A percentile compares a stretch with the other conserved stretches of the same genome.
Conservation (phyloP, 306 rosid species). For the Phaseolus lunatus region DNA sequence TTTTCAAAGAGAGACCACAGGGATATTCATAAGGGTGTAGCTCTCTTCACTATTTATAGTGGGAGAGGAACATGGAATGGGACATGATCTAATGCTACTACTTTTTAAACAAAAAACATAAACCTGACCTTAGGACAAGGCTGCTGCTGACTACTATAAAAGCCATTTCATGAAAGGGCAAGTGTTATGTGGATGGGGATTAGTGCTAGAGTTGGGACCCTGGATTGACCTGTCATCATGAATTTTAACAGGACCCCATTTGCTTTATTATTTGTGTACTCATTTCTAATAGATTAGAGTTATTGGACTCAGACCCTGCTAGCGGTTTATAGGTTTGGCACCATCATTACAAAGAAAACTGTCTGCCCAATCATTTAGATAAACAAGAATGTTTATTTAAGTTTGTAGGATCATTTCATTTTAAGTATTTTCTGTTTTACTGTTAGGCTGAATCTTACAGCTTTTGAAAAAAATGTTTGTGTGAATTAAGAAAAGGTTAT, state of each 20-base stretch:
- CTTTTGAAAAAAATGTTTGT: too few relatives aligned
- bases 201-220: constrained; percentile 33
- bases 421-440: too few relatives aligned
- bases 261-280: constrained; percentile 17
- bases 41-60: constrained; percentile 49
- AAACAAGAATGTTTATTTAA: too few relatives aligned
- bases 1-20: constrained; percentile 12
- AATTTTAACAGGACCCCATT: constrained; percentile 32
- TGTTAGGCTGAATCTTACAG: too few relatives aligned
- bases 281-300: constrained; percentile 15
- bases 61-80: constrained; percentile 12
- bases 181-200: neutral
- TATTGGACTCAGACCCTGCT: constrained; percentile 13
- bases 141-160: neutral
- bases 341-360: neutral
- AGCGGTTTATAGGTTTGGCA: neutral
- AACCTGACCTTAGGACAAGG: constrained; percentile 32
- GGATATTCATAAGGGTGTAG: constrained; percentile 2
- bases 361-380: neutral
- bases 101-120: neutral
- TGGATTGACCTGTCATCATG: constrained; percentile 12
- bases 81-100: neutral
- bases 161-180: neutral
- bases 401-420: too few relatives aligned
- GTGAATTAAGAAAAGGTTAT: too few relatives aligned